Conservation (phyloP, 2,329 filamentous ascomycete species). For the Claviceps maximensis region DNA sequence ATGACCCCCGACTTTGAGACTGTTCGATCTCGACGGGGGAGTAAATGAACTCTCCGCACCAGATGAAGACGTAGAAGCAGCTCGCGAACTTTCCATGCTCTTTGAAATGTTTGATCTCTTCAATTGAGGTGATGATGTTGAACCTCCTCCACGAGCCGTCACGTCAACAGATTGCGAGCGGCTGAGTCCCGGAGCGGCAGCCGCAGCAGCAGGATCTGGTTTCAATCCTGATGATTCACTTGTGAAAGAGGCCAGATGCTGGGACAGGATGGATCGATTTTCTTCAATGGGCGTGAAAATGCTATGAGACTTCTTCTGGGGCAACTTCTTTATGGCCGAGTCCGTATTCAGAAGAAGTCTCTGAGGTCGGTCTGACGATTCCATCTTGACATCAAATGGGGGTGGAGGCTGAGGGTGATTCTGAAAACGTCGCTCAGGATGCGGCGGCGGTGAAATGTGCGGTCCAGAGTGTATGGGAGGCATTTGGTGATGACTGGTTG, state of each 20-base stretch:
- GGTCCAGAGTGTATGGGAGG: conserved; percentile 26
- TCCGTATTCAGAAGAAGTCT: conserved; percentile 37
- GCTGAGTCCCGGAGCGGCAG: conserved; percentile 11
- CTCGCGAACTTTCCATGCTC: conserved; percentile 32
- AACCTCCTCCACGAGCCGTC: conserved; percentile 36
- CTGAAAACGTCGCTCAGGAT: conserved; percentile 28
- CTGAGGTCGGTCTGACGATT: conserved; percentile 33
- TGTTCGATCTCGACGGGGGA: conserved; percentile 68
- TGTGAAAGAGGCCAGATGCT: conserved; percentile 61
- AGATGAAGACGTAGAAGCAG: conserved; percentile 40
- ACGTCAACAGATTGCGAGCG: conserved; percentile 55
- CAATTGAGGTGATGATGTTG: conserved; percentile 42
- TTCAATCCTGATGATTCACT: conserved; percentile 33
- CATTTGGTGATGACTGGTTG: conserved; percentile 36
- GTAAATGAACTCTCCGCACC: conserved; percentile 52
- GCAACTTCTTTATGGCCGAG: conserved; percentile 45
- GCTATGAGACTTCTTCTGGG: conserved; percentile 71
- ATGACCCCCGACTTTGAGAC: conserved; percentile 41
- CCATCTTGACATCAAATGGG: conserved; percentile 32
- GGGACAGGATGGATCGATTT: conserved; percentile 73
- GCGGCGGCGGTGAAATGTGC: conserved; percentile 38
- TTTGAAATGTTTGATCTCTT: conserved; percentile 35
- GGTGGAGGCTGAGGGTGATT: conserved; percentile 36
- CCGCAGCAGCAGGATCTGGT: conserved; percentile 21
- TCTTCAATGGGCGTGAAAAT: conserved; percentile 98